Conservation (phyloP, 2,329 filamentous ascomycete species). For the Penicillium sp. region DNA sequence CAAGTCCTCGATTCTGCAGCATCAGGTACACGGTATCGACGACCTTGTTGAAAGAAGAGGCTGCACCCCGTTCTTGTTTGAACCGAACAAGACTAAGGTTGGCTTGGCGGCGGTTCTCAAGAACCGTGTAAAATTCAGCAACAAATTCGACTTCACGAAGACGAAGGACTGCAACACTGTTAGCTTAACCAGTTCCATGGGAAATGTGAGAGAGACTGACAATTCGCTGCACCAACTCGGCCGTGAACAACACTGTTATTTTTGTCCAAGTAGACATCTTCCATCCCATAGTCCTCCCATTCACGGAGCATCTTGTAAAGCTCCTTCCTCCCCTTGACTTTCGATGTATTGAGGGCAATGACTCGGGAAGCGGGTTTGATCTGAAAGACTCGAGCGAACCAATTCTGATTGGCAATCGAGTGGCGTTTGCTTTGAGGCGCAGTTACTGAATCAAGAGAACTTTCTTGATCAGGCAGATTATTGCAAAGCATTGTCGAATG, state of each 20-base stretch:
- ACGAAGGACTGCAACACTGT: conserved; percentile 55
- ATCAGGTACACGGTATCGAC: conserved; percentile 68
- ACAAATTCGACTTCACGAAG: conserved; percentile 86
- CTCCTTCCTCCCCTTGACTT: conserved; percentile 69
- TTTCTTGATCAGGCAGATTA: conserved; percentile 12
- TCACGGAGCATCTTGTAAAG: conserved; percentile 67
- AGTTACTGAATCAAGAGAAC: conserved; percentile 13
- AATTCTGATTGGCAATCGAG: conserved; percentile 56
- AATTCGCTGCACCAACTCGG: conserved; percentile 67
- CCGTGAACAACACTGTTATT: conserved; percentile 73
- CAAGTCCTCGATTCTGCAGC: conserved; percentile 57
- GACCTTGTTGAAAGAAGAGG: conserved; percentile 79
- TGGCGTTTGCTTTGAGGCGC: conserved; percentile 11
- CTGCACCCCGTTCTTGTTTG: conserved; percentile 85
- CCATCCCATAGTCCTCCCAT: conserved; percentile 77
- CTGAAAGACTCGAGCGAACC: conserved; percentile 82
- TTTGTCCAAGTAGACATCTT: conserved; percentile 72
- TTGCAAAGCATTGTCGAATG: conserved; percentile 10
- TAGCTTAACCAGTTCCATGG: conserved; percentile 4
- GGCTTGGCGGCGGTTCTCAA: conserved; percentile 73
- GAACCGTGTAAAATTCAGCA: conserved; percentile 78
- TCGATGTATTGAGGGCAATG: conserved; percentile 68
- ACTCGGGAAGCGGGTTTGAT: conserved; percentile 75
- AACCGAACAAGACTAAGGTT: conserved; percentile 77
- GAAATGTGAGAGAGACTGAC: conserved; percentile 49